These are phyloP conservation scores for Wickerhamiella kurtzmanii DNA, from an alignment of 805 yeast species.

Conservation along the genomic window DNA sequence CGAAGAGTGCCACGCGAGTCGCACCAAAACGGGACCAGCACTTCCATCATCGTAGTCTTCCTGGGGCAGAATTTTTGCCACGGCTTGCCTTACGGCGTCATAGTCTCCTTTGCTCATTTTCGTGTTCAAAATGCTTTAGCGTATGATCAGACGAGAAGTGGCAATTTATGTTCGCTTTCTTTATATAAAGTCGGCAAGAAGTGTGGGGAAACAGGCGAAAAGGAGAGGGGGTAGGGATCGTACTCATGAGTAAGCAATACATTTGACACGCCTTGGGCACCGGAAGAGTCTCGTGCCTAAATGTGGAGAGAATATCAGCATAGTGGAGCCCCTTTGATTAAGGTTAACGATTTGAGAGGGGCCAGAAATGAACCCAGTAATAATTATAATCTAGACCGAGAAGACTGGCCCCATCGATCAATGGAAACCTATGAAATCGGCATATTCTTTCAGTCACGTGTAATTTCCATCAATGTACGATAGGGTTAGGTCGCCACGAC, in stretches of 20 bases:
- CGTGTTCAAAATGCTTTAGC: background rate
- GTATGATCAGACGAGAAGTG: background rate
- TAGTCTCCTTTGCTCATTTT: constrained; percentile 24
- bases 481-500: background rate
- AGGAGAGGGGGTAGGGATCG: background rate
- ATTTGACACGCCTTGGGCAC: background rate
- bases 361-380: too few species aligned
- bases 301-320: too few species aligned
- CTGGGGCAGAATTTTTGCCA: constrained; percentile 26
- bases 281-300: too few species aligned
- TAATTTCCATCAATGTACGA: too few species aligned
- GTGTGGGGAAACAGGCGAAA: background rate
- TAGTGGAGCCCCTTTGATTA: too few species aligned
- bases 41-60: constrained; percentile 53
- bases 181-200: background rate
- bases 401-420: background rate
- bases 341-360: too few species aligned
- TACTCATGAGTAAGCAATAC: background rate
- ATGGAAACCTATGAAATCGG: background rate
- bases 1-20: constrained; percentile 77
- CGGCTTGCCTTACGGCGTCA: constrained; percentile 28
- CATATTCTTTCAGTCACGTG: background rate
- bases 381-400: too few species aligned
- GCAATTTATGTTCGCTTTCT: background rate
- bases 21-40: constrained; percentile 61